Conservation (phyloP, 805 yeast genomes). For the Candida sanyiensis region DNA sequence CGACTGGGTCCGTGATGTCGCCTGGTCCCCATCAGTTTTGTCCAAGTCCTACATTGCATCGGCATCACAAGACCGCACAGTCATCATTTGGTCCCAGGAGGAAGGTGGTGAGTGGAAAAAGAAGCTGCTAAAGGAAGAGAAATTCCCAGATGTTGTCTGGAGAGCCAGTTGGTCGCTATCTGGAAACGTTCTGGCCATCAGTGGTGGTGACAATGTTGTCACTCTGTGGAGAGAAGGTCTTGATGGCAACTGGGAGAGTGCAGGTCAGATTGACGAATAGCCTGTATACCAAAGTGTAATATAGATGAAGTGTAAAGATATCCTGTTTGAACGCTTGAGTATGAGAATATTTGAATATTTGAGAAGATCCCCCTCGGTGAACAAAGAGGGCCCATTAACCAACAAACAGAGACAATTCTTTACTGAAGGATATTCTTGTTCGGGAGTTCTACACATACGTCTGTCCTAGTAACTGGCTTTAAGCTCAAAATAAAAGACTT, state of each 20-base stretch:
- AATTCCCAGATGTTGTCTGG: constrained; percentile 97
- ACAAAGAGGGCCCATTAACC: too few relatives aligned
- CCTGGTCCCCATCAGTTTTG: constrained; percentile 93
- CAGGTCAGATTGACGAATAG: constrained; percentile 95
- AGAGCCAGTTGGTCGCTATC: constrained; percentile 96
- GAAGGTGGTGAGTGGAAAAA: constrained; percentile 73
- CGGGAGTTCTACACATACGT: too few relatives aligned
- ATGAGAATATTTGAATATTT: too few relatives aligned
- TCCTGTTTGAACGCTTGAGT: too few relatives aligned
- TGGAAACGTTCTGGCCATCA: constrained; percentile 91
- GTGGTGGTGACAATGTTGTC: constrained; percentile 94
- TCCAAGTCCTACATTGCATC: constrained; percentile 88
- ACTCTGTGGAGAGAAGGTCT: constrained; percentile 95
- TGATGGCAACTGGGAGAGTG: constrained; percentile 92
- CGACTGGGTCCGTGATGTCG: constrained; percentile 98
- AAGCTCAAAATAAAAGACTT: too few relatives aligned
- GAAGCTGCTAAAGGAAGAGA: constrained; percentile 64
- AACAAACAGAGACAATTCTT: too few relatives aligned
- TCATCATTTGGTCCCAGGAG: constrained; percentile 91
- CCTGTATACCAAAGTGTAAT: too few relatives aligned
- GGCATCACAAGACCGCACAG: constrained; percentile 95
- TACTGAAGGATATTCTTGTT: too few relatives aligned
- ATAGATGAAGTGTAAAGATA: too few relatives aligned
- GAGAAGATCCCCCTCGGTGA: too few relatives aligned
- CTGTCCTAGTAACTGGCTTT: too few relatives aligned